A percentile compares a stretch with the other conserved stretches of the same genome.
phyloP scores from a whole-genome alignment of 2,329 filamentous ascomycete species.

The Diaporthe sp. region DNA sequence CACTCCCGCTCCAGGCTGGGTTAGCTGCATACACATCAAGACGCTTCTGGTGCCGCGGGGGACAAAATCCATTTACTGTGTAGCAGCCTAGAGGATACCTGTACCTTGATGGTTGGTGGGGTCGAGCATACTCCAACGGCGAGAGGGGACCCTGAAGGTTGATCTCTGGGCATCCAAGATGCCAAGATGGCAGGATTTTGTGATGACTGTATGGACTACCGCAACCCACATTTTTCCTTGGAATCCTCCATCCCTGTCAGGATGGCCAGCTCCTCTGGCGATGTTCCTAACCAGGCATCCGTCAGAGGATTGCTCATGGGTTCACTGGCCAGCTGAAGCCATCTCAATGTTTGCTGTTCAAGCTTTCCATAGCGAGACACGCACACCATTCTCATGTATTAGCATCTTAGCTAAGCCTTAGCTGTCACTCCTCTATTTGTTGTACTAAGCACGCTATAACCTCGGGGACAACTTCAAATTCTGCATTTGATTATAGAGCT shows the following conservation, averaged over 20 bases:
- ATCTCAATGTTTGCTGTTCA: no score
- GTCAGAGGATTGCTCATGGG: no score
- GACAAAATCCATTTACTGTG: background rate
- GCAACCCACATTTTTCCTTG: no score
- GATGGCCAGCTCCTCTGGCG: background rate
- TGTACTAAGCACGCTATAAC: no score
- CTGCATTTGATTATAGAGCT: background rate
- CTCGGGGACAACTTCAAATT: background rate
- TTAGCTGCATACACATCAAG: background rate
- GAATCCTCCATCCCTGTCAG: background rate
- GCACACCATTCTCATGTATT: no score
- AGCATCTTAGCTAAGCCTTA: no score
- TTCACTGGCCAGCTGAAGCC: no score
- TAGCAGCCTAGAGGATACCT: background rate
- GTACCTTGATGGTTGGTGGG: background rate
- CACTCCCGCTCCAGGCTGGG: background rate
- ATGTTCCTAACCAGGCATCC: background rate
- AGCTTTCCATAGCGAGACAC: no score
- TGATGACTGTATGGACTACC: background rate
- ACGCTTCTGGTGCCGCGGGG: background rate
- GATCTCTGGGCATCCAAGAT: slow-evolving; percentile 6
- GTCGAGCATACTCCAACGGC: background rate
- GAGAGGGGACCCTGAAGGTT: background rate
- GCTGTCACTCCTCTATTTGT: no score
- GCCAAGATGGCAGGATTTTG: background rate